phyloP scores from a whole-genome alignment of 257 asterid genomes.

The Galeopsis tetrahit region DNA sequence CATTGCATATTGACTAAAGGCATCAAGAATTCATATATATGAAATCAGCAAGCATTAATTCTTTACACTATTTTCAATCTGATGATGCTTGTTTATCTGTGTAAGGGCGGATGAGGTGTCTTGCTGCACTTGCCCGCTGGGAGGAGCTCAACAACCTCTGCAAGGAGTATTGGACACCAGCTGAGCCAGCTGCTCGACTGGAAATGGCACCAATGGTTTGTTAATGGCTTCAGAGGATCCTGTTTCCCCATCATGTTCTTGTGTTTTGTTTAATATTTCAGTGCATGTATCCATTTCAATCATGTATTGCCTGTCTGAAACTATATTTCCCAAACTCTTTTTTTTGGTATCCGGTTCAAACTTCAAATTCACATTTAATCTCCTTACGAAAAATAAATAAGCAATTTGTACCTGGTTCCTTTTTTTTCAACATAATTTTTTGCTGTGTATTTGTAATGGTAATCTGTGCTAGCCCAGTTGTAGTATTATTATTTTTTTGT shows the following conservation, averaged over 20 bases:
- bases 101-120: slow-evolving; percentile 97
- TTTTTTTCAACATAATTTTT: not conserved
- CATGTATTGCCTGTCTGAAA: slow-evolving; percentile 2
- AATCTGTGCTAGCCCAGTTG: not conserved
- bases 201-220: slow-evolving; percentile 99
- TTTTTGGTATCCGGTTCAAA: slow-evolving; percentile 6
- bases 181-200: slow-evolving; percentile 96
- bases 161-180: slow-evolving; percentile 98
- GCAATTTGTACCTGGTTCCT: slow-evolving; percentile 1
- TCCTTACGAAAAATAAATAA: slow-evolving; percentile 9
- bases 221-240: slow-evolving; percentile 35
- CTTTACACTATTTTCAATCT: slow-evolving; percentile 5
- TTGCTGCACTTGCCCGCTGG: slow-evolving; percentile 99
- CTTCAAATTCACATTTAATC: not conserved
- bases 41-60: slow-evolving; percentile 28
- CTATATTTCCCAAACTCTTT: slow-evolving; percentile 12
- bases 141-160: slow-evolving; percentile 99
- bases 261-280: slow-evolving; percentile 24
- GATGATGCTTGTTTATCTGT: slow-evolving; percentile 33
- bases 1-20: slow-evolving; percentile 19
- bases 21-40: slow-evolving; percentile 4
- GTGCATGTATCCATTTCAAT: slow-evolving; percentile 12
- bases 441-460: not conserved
- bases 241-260: slow-evolving; percentile 9
- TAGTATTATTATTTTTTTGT: not conserved